Conservation (phyloP, 768 basidiomycete species). For the Leccinum ochraceum region DNA sequence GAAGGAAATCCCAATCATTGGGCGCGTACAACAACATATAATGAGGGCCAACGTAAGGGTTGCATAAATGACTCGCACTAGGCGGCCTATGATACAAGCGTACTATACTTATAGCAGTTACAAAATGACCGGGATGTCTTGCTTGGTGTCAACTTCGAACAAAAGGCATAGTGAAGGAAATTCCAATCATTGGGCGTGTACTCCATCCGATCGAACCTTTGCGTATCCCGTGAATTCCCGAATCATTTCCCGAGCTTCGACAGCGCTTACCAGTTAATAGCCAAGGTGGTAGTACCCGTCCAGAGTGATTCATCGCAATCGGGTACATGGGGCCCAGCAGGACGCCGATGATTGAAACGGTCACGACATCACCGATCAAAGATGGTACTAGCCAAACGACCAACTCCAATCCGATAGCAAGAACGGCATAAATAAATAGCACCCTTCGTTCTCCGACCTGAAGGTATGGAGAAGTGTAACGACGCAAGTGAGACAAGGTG, state of each 20-base stretch:
- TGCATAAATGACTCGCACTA: too few species aligned
- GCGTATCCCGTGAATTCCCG: not conserved
- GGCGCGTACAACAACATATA: not conserved
- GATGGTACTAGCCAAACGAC: conserved; percentile 59
- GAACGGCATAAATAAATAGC: conserved; percentile 50
- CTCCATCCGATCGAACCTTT: conserved; percentile 61
- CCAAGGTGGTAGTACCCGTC: conserved; percentile 68
- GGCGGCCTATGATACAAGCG: too few species aligned
- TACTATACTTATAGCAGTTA: too few species aligned
- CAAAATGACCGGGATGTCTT: too few species aligned
- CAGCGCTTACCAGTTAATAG: conserved; percentile 48
- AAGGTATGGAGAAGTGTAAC: not conserved
- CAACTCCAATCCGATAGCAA: conserved; percentile 57
- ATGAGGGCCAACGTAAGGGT: too few species aligned
- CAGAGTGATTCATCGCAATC: conserved; percentile 67
- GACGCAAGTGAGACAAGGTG: not conserved
- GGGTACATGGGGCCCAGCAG: conserved; percentile 55
- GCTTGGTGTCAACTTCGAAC: conserved; percentile 16
- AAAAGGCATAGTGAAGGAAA: conserved; percentile 14
- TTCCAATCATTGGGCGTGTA: too few species aligned
- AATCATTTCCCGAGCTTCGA: not conserved
- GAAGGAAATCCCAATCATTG: not conserved
- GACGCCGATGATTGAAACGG: conserved; percentile 57
- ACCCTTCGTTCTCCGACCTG: conserved; percentile 57
- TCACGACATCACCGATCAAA: conserved; percentile 53